Base-by-base conservation (phyloP, 495 filamentous ascomycete species). In the Penicillium herquei region DNA sequence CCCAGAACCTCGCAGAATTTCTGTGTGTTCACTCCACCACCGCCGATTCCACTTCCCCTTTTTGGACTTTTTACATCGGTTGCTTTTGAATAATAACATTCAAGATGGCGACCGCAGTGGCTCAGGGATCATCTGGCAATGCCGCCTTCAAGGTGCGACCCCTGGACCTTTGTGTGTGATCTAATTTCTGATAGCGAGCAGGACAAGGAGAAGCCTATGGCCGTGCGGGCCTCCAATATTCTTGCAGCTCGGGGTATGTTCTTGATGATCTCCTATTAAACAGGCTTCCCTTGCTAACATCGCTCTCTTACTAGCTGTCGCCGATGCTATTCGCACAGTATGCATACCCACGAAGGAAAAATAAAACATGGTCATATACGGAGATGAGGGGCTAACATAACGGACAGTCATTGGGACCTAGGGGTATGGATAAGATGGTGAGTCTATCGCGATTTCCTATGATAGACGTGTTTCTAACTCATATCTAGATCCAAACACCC, bases 181-280 rank as follows among this genome's bases (percentile, higher is more conserved):
- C 61, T 56, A 56, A 61, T 63, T 68, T 65, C 81, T 87, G 69
- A 88, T 68, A 49, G 54, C 55, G 55, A 67, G 54, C 68, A 95
- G 90, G 90, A 96, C 75, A 98, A 96, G 83, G 93, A 96, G 80
- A 98, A 98, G 89, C 94, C 94, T 56, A 84, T 90, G 80, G 95
- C 94, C 50, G 94, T 98, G 59, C 89, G 94, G 55, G 88, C 87
- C 51, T 88, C 89, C 55, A 98, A 98, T 74, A 98, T 98, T 74
- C 86, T 96, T 62, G 94, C 94, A 62, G 94, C 94, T 62, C 87
- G 93, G 89, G 91, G 91, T 94, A 84, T 71, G 66, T 62, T 14
- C 32, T 39, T 30, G 13, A 41, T 30, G 48, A 4, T 31, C 6
- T 35, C 35, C 18, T 11, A 30, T n/a, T 37, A 31, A 7, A 35